phyloP scores from a whole-genome alignment of 768 basidiomycete species.

The Termitomyces sp. region DNA sequence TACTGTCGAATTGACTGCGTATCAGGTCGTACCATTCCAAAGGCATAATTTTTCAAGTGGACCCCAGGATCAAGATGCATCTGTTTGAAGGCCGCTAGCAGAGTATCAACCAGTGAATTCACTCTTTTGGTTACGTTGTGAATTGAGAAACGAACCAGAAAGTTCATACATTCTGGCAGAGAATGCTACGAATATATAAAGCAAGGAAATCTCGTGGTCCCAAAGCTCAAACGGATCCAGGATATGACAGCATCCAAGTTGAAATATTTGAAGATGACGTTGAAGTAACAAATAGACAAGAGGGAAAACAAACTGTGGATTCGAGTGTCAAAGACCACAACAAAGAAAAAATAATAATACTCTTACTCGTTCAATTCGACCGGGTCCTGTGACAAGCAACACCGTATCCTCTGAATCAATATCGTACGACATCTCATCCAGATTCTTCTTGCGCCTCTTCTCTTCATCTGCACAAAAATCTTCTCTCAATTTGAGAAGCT shows the following conservation, averaged over 20 bases:
- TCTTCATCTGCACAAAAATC: neutral
- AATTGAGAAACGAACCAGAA: neutral
- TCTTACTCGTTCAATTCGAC: neutral
- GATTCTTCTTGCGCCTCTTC: neutral
- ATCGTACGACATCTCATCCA: neutral
- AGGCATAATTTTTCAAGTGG: constrained; percentile 1
- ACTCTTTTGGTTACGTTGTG: too few relatives aligned
- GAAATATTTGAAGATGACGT: too few relatives aligned
- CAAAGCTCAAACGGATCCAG: too few relatives aligned
- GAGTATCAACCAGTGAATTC: neutral
- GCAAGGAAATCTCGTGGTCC: too few relatives aligned
- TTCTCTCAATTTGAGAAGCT: neutral
- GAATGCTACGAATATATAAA: too few relatives aligned
- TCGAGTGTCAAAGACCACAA: neutral
- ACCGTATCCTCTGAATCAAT: neutral
- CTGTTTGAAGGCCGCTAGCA: neutral
- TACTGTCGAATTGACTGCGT: too few relatives aligned
- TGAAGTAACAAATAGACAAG: neutral
- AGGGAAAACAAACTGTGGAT: neutral
- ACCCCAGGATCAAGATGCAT: neutral
- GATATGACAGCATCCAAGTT: too few relatives aligned
- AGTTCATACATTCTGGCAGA: neutral
- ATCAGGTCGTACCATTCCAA: constrained; percentile 4
- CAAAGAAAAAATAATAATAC: too few relatives aligned
- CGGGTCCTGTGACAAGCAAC: neutral